A percentile compares a stretch with the other conserved stretches of the same genome.
Conservation (phyloP, 1,284 basidiomycete species). For the Phlebopus sp. region DNA sequence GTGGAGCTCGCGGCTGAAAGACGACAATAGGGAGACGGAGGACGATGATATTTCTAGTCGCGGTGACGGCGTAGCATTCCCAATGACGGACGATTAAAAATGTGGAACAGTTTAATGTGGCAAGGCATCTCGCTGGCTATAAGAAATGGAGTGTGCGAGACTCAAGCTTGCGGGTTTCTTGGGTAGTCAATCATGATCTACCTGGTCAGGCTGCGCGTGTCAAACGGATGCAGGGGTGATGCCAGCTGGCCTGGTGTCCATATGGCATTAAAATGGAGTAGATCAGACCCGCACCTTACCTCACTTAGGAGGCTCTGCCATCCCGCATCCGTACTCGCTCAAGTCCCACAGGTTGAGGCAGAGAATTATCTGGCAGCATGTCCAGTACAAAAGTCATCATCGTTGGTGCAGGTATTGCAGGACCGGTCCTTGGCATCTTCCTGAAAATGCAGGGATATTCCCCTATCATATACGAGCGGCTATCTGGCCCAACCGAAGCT, state of each 20-base stretch:
- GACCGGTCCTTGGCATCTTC: slow-evolving; percentile 44
- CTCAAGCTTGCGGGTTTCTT: too few species aligned
- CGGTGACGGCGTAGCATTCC: slow-evolving; percentile 16
- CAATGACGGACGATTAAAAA: slow-evolving; percentile 2
- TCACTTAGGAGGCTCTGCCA: too few species aligned
- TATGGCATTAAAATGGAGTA: too few species aligned
- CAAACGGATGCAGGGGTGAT: too few species aligned
- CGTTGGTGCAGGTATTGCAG: slow-evolving; percentile 44
- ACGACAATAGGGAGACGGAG: slow-evolving; percentile 22
- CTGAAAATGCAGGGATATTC: slow-evolving; percentile 43
- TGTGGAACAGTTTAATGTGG: too few species aligned
- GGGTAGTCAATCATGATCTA: too few species aligned
- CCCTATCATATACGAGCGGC: slow-evolving; percentile 42
- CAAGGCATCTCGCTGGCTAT: too few species aligned
- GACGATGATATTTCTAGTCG: slow-evolving; percentile 19
- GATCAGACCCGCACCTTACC: too few species aligned
- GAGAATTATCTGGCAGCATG: neutral
- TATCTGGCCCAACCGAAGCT: slow-evolving; percentile 25
- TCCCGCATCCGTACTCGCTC: neutral
- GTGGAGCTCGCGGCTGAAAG: slow-evolving; percentile 29
- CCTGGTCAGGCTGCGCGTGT: too few species aligned
- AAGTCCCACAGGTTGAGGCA: neutral
- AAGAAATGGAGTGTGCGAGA: too few species aligned
- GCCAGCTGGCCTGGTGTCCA: too few species aligned
- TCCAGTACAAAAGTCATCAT: slow-evolving; percentile 35